Conservation (phyloP, 2,329 filamentous ascomycete genomes). For the Paradendryphiella salina region DNA sequence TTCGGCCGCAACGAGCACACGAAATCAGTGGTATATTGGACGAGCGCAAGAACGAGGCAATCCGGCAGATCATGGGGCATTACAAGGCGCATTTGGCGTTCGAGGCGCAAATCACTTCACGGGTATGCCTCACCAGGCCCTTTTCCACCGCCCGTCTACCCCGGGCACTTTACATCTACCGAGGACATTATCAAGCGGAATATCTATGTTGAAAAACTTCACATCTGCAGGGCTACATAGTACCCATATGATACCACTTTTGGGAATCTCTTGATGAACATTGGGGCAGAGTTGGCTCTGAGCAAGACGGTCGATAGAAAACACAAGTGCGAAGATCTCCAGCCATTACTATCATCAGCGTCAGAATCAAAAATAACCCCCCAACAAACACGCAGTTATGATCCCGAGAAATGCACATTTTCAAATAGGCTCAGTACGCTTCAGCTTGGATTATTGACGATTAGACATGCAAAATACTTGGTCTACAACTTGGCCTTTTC, state of each 20-base stretch:
- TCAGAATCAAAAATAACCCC: constrained; percentile 6
- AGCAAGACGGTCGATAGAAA: constrained; percentile 1
- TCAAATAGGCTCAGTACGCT: not conserved
- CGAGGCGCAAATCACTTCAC: constrained; percentile 20
- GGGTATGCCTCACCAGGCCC: constrained; percentile 26
- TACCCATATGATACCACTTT: constrained; percentile 34
- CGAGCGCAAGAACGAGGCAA: constrained; percentile 2
- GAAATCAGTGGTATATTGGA: not conserved
- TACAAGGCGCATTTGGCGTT: constrained; percentile 26
- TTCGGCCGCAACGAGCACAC: constrained; percentile 2
- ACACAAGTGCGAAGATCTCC: constrained; percentile 13
- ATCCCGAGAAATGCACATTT: not conserved
- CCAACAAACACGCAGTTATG: constrained; percentile 1
- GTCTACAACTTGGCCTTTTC: constrained; percentile 46
- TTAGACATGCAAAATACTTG: not conserved
- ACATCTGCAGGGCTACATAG: constrained; percentile 25
- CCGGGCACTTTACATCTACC: constrained; percentile 5
- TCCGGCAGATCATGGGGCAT: constrained; percentile 13
- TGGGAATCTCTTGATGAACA: not conserved
- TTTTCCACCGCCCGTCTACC: constrained; percentile 4
- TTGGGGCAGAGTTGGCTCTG: not conserved
- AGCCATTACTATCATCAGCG: constrained; percentile 7
- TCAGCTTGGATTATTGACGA: not conserved
- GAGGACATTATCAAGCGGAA: constrained; percentile 11
- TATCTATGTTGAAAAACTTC: constrained; percentile 27